Evolutionary conservation across 768 basidiomycete genomes (phyloP).

Genomic region (Tulasnella sp.): DNA sequence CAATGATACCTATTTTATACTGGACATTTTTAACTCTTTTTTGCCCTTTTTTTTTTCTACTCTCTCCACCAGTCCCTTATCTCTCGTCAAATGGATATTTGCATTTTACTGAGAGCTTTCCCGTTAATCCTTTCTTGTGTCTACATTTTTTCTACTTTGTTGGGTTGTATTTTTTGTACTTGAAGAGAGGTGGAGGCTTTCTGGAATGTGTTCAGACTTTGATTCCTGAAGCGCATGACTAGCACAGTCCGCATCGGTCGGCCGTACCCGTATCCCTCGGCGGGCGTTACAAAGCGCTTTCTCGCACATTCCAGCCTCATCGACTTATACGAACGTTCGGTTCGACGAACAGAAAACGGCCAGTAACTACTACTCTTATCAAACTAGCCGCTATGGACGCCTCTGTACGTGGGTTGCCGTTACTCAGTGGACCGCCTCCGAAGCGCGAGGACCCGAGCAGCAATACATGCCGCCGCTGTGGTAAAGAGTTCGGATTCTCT

Average conservation of each 20-base stretch:
- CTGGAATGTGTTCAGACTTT: too few species aligned
- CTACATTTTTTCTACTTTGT: background rate
- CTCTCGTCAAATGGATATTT: background rate
- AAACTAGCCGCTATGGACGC: conserved; percentile 14
- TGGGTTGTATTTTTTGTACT: background rate
- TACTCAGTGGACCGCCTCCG: conserved; percentile 18
- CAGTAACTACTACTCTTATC: too few species aligned
- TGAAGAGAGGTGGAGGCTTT: too few species aligned
- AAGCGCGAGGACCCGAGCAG: conserved; percentile 12
- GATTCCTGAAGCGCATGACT: too few species aligned
- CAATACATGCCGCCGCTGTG: conserved; percentile 16
- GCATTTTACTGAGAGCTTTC: background rate
- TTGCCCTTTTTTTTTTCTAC: background rate
- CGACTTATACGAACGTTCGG: too few species aligned
- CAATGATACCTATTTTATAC: background rate
- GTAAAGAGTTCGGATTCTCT: conserved; percentile 16
- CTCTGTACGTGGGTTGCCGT: conserved; percentile 18
- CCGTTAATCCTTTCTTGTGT: background rate
- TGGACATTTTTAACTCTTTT: background rate
- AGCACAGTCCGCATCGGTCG: too few species aligned
- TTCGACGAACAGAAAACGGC: background rate
- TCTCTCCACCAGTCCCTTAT: background rate
- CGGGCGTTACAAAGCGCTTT: too few species aligned
- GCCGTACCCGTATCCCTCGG: too few species aligned
- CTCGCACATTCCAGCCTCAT: too few species aligned